A percentile compares a stretch with the other conserved stretches of the same genome.
Conservation (phyloP, 768 basidiomycete genomes). For the Tulasnella sp. region DNA sequence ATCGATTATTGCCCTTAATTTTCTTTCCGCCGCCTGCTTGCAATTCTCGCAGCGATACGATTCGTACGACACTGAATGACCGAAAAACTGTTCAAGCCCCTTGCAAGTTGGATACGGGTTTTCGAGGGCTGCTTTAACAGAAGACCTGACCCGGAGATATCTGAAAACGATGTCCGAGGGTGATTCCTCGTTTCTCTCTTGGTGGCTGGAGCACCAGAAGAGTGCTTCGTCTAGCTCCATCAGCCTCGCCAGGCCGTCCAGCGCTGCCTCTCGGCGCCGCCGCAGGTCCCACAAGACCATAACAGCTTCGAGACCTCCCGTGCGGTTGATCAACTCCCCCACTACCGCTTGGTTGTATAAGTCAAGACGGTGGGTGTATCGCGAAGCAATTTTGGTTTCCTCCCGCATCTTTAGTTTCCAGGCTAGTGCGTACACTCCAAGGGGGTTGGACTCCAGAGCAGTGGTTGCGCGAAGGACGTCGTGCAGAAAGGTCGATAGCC, state of each 20-base stretch:
- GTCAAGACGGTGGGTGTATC: constrained; percentile 5
- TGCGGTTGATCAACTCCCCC: neutral
- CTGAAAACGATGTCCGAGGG: neutral
- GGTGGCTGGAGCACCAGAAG: neutral
- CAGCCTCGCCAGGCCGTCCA: constrained; percentile 3
- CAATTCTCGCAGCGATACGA: neutral
- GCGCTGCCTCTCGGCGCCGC: neutral
- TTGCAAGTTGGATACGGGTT: constrained; percentile 12
- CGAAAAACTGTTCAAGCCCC: neutral
- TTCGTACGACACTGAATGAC: neutral
- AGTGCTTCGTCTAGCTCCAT: neutral
- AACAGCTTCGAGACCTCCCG: neutral
- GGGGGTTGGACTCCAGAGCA: neutral
- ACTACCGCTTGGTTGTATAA: neutral
- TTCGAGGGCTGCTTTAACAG: constrained; percentile 8
- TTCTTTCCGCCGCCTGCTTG: neutral
- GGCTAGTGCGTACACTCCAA: constrained; percentile 17
- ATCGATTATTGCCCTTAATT: neutral
- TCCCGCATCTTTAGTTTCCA: constrained; percentile 13
- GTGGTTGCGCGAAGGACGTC: neutral
- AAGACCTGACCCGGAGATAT: neutral
- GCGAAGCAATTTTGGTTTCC: constrained; percentile 11
- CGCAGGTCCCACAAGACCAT: constrained; percentile 10
- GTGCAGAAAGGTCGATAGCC: neutral
- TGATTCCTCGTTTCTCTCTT: neutral